Conservation (phyloP, 192 early-diverging fungal species). For the Jimgerdemannia lactiflua region DNA sequence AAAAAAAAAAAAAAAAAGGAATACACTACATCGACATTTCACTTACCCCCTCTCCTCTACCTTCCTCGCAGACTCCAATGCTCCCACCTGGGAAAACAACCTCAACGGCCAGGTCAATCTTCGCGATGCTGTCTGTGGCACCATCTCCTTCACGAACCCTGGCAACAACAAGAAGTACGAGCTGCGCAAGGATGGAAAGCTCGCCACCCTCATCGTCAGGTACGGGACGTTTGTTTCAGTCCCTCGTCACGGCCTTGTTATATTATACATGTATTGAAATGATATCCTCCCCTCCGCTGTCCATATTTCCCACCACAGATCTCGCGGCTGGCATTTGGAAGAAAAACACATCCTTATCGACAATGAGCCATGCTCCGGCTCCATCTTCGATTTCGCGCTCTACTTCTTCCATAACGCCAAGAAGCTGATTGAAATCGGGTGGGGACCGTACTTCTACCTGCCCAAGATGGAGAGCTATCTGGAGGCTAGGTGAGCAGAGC, state of each 20-base stretch:
- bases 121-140: slow-evolving; percentile 87
- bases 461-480: slow-evolving; percentile 99
- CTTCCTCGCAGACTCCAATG: slow-evolving; percentile 76
- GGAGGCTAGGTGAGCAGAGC: slow-evolving; percentile 61
- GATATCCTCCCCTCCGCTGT: background rate
- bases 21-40: slow-evolving; percentile 6
- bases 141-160: slow-evolving; percentile 80
- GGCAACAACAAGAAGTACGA: slow-evolving; percentile 93
- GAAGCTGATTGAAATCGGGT: slow-evolving; percentile 75
- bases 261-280: too few relatives aligned
- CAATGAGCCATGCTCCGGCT: slow-evolving; percentile 89
- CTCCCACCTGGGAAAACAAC: slow-evolving; percentile 96
- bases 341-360: slow-evolving; percentile 95
- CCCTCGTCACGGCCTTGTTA: background rate
- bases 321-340: slow-evolving; percentile 99
- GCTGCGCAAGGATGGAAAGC: slow-evolving; percentile 83
- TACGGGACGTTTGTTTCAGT: slow-evolving; percentile 17
- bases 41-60: slow-evolving; percentile 7
- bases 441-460: slow-evolving; percentile 98
- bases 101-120: slow-evolving; percentile 90
- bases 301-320: slow-evolving; percentile 40
- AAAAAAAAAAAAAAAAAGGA: background rate
- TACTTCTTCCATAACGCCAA: slow-evolving; percentile 99
- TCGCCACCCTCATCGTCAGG: slow-evolving; percentile 90
- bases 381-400: slow-evolving; percentile 96